Conservation (phyloP, 257 asterid genomes). For the Salvia hispanica region DNA sequence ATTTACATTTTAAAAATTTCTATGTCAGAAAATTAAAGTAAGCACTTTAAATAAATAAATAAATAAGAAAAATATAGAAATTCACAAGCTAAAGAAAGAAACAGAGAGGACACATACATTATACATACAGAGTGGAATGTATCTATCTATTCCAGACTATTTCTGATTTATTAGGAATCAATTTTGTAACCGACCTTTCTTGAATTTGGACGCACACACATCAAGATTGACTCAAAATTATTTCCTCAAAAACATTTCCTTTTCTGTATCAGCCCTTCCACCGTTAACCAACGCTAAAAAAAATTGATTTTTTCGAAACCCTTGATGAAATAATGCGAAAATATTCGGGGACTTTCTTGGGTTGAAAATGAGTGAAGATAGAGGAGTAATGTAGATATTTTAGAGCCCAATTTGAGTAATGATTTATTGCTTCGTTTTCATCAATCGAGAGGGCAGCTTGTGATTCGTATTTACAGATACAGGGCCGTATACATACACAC, state of each 20-base stretch:
- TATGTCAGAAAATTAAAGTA: too few species aligned
- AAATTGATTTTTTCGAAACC: not conserved
- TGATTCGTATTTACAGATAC: slow-evolving; percentile 27
- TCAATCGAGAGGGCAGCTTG: slow-evolving; percentile 28
- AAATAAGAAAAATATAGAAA: too few species aligned
- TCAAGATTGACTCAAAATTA: slow-evolving; percentile 23
- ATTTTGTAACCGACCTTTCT: slow-evolving; percentile 32
- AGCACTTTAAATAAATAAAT: too few species aligned
- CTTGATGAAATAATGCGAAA: slow-evolving; percentile 26
- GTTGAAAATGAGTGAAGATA: slow-evolving; percentile 21
- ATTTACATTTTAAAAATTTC: too few species aligned
- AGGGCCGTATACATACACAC: slow-evolving; percentile 2
- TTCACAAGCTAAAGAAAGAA: too few species aligned
- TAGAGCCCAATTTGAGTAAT: slow-evolving; percentile 26
- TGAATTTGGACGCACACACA: slow-evolving; percentile 31
- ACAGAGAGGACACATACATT: not conserved
- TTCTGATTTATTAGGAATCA: not conserved
- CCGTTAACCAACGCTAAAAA: slow-evolving; percentile 23
- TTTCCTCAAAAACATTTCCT: slow-evolving; percentile 17
- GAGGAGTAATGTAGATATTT: slow-evolving; percentile 35
- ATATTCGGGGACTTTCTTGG: slow-evolving; percentile 8
- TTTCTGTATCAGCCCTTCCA: slow-evolving; percentile 18
- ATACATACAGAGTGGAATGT: not conserved
- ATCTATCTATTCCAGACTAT: not conserved
- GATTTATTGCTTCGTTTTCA: slow-evolving; percentile 35